These are phyloP conservation scores for Oryza meridionalis DNA, from an alignment of 176 grass and related monocot species.

Conservation along the genomic window DNA sequence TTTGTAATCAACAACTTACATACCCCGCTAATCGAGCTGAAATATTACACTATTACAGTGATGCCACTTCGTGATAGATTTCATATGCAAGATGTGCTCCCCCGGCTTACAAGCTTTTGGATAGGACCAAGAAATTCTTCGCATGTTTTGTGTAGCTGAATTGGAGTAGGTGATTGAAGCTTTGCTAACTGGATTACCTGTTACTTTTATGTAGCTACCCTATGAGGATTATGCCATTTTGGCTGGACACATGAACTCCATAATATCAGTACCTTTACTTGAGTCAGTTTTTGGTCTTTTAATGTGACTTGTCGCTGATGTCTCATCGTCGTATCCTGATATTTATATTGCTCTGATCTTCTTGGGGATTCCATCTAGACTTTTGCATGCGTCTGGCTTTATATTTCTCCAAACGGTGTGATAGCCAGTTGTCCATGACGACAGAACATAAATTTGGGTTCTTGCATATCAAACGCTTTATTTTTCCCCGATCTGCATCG, in stretches of 20 bases:
- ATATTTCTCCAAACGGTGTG: neutral
- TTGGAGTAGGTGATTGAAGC: neutral
- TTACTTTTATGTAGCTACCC: neutral
- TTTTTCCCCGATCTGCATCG: neutral
- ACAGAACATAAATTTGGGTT: neutral
- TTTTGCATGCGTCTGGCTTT: neutral
- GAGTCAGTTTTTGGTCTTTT: neutral
- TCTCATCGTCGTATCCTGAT: neutral
- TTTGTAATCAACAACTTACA: neutral
- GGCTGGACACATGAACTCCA: neutral
- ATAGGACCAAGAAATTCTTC: neutral
- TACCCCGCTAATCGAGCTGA: neutral
- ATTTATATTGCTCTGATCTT: neutral
- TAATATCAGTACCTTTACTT: neutral
- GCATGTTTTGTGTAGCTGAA: neutral
- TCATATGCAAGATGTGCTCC: neutral
- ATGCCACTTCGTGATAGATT: neutral
- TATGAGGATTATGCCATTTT: neutral
- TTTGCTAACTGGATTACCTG: neutral
- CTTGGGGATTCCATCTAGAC: neutral
- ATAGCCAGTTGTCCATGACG: neutral
- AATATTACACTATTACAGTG: conserved; percentile 11
- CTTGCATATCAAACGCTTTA: neutral
- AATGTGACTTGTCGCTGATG: neutral
- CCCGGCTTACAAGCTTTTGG: neutral